A percentile compares a stretch with the other conserved stretches of the same genome.
These are phyloP conservation scores for Colletotrichum chrysophilum DNA, from an alignment of 2,329 filamentous ascomycete species.

Conservation along the genomic window DNA sequence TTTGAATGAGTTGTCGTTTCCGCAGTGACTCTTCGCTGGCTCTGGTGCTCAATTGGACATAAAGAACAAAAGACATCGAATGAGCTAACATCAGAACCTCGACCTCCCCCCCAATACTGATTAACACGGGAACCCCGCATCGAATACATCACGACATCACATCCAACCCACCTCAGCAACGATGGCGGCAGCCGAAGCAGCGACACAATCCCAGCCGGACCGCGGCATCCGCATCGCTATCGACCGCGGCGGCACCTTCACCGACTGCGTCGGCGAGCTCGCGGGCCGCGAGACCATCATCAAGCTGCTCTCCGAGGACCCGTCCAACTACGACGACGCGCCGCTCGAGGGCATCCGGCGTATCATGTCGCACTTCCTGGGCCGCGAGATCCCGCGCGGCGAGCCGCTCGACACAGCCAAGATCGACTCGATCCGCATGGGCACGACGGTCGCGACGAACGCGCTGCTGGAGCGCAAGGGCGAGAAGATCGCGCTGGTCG, in stretches of 20 bases:
- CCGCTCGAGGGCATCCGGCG: slow-evolving; percentile 90
- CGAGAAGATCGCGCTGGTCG: slow-evolving; percentile 84
- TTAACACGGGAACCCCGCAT: background rate
- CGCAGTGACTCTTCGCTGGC: background rate
- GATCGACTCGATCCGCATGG: slow-evolving; percentile 94
- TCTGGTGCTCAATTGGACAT: background rate
- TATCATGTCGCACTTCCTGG: slow-evolving; percentile 79
- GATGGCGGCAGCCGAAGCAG: slow-evolving; percentile 37
- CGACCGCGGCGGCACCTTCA: slow-evolving; percentile 86
- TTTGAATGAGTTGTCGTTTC: background rate
- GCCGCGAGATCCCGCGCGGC: slow-evolving; percentile 78
- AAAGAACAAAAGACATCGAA: background rate
- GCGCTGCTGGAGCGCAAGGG: slow-evolving; percentile 89
- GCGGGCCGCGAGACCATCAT: slow-evolving; percentile 80
- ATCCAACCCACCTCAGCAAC: background rate
- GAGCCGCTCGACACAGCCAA: slow-evolving; percentile 79
- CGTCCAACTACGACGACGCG: slow-evolving; percentile 88
- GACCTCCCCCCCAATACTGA: background rate
- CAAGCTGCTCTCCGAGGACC: slow-evolving; percentile 90
- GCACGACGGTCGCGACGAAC: slow-evolving; percentile 93
- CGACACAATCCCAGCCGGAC: slow-evolving; percentile 27
- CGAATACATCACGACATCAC: background rate
- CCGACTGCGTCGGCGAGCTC: slow-evolving; percentile 88
- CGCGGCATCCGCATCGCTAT: slow-evolving; percentile 79
- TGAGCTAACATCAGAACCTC: background rate